A percentile compares a stretch with the other conserved stretches of the same genome.
Evolutionary conservation across 2,329 filamentous ascomycete species (phyloP).

Genomic region (Plenodomus tracheiphilus): DNA sequence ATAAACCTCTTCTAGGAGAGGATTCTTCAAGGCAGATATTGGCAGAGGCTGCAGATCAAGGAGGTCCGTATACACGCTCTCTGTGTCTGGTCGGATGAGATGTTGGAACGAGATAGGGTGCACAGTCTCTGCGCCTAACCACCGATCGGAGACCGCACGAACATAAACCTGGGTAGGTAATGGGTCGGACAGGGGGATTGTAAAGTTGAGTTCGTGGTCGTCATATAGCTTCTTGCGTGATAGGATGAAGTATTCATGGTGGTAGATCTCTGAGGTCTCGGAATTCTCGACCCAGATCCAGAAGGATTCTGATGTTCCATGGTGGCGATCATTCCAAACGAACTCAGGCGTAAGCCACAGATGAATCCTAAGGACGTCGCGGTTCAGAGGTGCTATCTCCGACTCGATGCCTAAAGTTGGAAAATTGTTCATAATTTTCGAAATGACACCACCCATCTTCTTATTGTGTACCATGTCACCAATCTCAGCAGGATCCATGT

Average conservation of each 20-base stretch:
- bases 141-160: conserved; percentile 89
- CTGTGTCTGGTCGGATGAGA: conserved; percentile 93
- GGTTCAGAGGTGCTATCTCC: conserved; percentile 92
- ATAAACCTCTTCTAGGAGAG: conserved; percentile 85
- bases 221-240: conserved; percentile 88
- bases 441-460: conserved; percentile 79
- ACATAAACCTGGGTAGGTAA: conserved; percentile 96
- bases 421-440: conserved; percentile 83
- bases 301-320: conserved; percentile 93
- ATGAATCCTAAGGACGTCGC: conserved; percentile 90
- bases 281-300: conserved; percentile 99
- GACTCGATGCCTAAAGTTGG: conserved; percentile 88
- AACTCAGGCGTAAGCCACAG: conserved; percentile 88
- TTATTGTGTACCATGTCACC: conserved; percentile 90
- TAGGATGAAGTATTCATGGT: conserved; percentile 95
- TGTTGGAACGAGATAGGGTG: conserved; percentile 96
- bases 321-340: conserved; percentile 88
- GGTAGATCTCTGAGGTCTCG: conserved; percentile 95
- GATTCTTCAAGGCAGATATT: conserved; percentile 84
- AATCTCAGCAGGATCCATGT: conserved; percentile 92
- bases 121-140: conserved; percentile 95
- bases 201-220: conserved; percentile 97
- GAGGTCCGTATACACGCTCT: conserved; percentile 94
- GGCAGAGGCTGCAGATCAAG: conserved; percentile 89
- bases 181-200: conserved; percentile 91